A percentile compares a stretch with the other conserved stretches of the same genome.
These are phyloP conservation scores for Penicillium lividum DNA, from an alignment of 495 filamentous ascomycete species.

Conservation along the genomic window DNA sequence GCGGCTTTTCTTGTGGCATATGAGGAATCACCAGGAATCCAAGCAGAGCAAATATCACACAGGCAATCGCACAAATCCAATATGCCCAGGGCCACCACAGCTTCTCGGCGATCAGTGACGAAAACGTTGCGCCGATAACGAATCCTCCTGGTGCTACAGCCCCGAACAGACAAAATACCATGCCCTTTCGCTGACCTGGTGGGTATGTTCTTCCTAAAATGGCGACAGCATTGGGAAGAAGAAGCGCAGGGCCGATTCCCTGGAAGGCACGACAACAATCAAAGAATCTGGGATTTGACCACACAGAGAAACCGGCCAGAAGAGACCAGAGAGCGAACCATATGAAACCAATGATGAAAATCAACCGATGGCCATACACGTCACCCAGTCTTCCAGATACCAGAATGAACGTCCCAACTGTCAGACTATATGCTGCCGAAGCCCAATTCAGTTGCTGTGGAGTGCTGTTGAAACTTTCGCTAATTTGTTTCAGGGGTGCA, in stretches of 20 bases:
- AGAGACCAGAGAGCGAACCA: constrained; percentile 64
- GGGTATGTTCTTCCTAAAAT: constrained; percentile 43
- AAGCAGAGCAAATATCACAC: constrained; percentile 40
- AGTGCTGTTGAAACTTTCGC: constrained; percentile 14
- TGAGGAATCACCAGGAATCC: constrained; percentile 51
- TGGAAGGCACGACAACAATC: constrained; percentile 47
- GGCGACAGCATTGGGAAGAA: constrained; percentile 51
- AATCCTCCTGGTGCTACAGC: constrained; percentile 56
- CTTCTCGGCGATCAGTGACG: constrained; percentile 28
- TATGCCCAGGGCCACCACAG: constrained; percentile 67
- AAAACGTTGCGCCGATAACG: constrained; percentile 50
- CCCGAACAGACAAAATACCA: constrained; percentile 61
- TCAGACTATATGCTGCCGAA: constrained; percentile 52
- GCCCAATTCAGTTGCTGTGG: constrained; percentile 45
- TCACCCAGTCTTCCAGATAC: constrained; percentile 65
- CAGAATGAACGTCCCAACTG: constrained; percentile 65
- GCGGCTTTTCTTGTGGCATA: constrained; percentile 23
- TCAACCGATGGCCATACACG: constrained; percentile 59
- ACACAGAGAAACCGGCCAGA: constrained; percentile 51
- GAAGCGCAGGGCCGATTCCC: constrained; percentile 55
- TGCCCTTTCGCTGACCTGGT: constrained; percentile 54
- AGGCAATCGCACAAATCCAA: constrained; percentile 57
- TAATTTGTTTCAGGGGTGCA: constrained; percentile 16
- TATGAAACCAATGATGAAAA: constrained; percentile 59
- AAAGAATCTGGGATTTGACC: constrained; percentile 38